Evolutionary conservation across 345 rosid genomes (phyloP).

Genomic region (Citrus cavaleriei): DNA sequence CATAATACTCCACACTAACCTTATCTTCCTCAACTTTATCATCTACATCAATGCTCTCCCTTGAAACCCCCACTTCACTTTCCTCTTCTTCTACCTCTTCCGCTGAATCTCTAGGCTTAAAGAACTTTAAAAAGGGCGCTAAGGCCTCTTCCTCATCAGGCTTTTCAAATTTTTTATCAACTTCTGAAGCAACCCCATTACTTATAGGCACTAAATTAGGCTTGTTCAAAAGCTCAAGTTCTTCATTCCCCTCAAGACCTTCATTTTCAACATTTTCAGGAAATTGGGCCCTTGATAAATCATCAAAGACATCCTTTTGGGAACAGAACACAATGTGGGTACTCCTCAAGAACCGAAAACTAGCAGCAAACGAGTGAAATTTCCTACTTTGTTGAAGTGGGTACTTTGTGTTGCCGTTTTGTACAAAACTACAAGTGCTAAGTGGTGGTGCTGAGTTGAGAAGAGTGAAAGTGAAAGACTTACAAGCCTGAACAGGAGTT

Average conservation of each 20-base stretch:
- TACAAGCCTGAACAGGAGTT: slow-evolving; percentile 46
- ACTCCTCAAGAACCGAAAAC: slow-evolving; percentile 22
- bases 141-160: slow-evolving; percentile 57
- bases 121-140: slow-evolving; percentile 79
- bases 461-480: slow-evolving; percentile 31
- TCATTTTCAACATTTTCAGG: slow-evolving; percentile 27
- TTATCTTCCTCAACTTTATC: slow-evolving; percentile 22
- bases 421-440: background rate
- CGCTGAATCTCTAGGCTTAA: slow-evolving; percentile 43
- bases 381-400: slow-evolving; percentile 17
- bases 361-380: slow-evolving; percentile 21
- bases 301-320: slow-evolving; percentile 31
- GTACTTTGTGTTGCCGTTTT: slow-evolving; percentile 8
- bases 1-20: slow-evolving; percentile 68
- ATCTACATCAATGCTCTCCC: slow-evolving; percentile 12
- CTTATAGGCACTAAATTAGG: slow-evolving; percentile 43
- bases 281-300: slow-evolving; percentile 27
- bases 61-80: slow-evolving; percentile 23
- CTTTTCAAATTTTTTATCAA: slow-evolving; percentile 23
- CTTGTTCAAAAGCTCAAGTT: slow-evolving; percentile 61
- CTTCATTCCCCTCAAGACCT: slow-evolving; percentile 36
- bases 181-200: slow-evolving; percentile 27
- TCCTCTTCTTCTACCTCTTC: slow-evolving; percentile 25
- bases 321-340: slow-evolving; percentile 35
- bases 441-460: slow-evolving; percentile 15